phyloP scores from a whole-genome alignment of 345 rosid genomes.

The Populus davidiana region DNA sequence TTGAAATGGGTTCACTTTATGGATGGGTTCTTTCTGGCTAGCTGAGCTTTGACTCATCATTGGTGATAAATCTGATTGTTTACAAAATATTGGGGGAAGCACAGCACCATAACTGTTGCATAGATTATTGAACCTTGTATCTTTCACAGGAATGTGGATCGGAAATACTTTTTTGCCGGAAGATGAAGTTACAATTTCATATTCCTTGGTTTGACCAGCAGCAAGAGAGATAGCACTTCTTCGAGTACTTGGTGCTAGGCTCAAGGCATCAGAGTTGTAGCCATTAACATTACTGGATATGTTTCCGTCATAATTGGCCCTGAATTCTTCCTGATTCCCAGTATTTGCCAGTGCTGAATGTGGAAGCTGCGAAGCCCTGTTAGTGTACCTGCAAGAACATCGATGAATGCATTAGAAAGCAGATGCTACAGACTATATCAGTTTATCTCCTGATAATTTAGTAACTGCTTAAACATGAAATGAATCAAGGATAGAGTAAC shows the following conservation, averaged over 20 bases:
- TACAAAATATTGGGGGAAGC: constrained; percentile 30
- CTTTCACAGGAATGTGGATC: constrained; percentile 45
- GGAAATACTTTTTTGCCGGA: constrained; percentile 45
- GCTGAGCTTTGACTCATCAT: constrained; percentile 53
- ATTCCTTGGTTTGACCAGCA: constrained; percentile 31
- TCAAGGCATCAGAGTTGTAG: constrained; percentile 34
- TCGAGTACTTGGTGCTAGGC: constrained; percentile 41
- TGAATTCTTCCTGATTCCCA: constrained; percentile 29
- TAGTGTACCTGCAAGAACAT: constrained; percentile 55
- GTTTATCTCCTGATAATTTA: background rate
- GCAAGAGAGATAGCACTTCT: constrained; percentile 39
- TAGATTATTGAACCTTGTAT: constrained; percentile 30
- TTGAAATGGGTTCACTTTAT: constrained; percentile 36
- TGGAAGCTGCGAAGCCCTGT: constrained; percentile 42
- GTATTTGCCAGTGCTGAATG: constrained; percentile 32
- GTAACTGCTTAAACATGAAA: background rate
- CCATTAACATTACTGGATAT: constrained; percentile 21
- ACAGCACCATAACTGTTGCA: constrained; percentile 41
- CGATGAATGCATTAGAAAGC: constrained; percentile 14
- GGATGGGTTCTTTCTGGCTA: constrained; percentile 49
- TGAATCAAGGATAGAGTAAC: background rate
- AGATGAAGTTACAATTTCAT: constrained; percentile 40
- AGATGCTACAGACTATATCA: background rate
- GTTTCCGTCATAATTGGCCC: constrained; percentile 28
- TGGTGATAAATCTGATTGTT: constrained; percentile 41